These are phyloP conservation scores for Trichosanthes truncata DNA, from an alignment of 306 rosid genomes.

Conservation along the genomic window DNA sequence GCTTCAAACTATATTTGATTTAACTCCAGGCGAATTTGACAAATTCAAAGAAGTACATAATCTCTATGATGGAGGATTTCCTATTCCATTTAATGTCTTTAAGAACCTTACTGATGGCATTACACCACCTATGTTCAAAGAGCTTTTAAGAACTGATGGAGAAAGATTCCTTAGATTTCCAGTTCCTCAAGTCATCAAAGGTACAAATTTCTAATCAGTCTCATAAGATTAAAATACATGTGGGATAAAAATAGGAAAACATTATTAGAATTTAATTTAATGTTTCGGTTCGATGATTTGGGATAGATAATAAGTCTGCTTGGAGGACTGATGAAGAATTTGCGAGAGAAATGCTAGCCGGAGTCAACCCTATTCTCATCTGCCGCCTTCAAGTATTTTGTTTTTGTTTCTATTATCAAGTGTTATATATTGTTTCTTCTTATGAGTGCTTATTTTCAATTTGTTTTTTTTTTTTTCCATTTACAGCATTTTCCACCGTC, in stretches of 20 bases:
- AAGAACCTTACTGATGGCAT: slow-evolving; percentile 33
- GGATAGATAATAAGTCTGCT: slow-evolving; percentile 49
- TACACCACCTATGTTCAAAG: slow-evolving; percentile 47
- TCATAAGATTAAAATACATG: too few relatives aligned
- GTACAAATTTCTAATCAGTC: too few relatives aligned
- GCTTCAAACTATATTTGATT: slow-evolving; percentile 41
- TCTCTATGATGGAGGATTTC: slow-evolving; percentile 63
- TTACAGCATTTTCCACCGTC: slow-evolving; percentile 66
- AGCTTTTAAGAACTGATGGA: slow-evolving; percentile 55
- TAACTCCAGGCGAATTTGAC: slow-evolving; percentile 48
- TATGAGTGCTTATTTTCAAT: not conserved
- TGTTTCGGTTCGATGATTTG: not conserved
- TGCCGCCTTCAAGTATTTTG: slow-evolving; percentile 43
- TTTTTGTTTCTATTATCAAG: not conserved
- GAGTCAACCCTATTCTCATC: slow-evolving; percentile 63
- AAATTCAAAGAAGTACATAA: slow-evolving; percentile 42
- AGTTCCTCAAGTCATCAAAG: slow-evolving; percentile 67
- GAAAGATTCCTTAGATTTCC: slow-evolving; percentile 50
- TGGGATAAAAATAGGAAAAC: too few relatives aligned
- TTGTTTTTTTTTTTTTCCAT: not conserved
- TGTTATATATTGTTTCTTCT: not conserved
- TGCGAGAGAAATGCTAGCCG: slow-evolving; percentile 87
- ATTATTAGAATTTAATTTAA: too few relatives aligned
- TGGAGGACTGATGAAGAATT: slow-evolving; percentile 91
- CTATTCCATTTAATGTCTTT: slow-evolving; percentile 34